phyloP scores from a whole-genome alignment of 140 eudicot genomes.

The Cichorium intybus region DNA sequence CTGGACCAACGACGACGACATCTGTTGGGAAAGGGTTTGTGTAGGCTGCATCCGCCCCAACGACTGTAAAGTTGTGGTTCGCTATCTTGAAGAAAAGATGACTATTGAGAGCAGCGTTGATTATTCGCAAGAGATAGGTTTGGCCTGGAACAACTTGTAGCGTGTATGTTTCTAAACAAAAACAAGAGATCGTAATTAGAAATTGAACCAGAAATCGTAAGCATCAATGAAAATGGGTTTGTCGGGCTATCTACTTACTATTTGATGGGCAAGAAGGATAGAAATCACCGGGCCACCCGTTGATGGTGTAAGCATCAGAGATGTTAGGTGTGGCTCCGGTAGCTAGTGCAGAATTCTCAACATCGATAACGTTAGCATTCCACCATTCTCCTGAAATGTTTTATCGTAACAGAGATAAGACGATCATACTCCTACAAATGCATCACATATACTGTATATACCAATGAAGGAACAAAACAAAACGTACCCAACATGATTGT shows the following conservation, averaged over 20 bases:
- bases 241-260: conserved; percentile 38
- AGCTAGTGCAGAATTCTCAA: conserved; percentile 46
- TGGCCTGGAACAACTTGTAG: conserved; percentile 49
- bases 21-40: conserved; percentile 57
- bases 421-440: too few species aligned
- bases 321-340: conserved; percentile 46
- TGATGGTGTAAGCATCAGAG: conserved; percentile 68
- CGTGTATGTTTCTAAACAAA: conserved; percentile 42
- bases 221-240: background rate
- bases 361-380: conserved; percentile 70
- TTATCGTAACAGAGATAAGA: background rate
- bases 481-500: conserved; percentile 43
- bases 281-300: conserved; percentile 71
- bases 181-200: background rate
- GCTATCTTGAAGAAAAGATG: conserved; percentile 73
- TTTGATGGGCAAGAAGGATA: conserved; percentile 52
- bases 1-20: conserved; percentile 58
- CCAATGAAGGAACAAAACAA: background rate
- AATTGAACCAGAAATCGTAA: background rate
- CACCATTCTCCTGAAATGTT: conserved; percentile 79
- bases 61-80: conserved; percentile 61
- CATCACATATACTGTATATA: background rate
- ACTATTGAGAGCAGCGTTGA: conserved; percentile 84
- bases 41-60: conserved; percentile 75
- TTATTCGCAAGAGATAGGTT: conserved; percentile 62